phyloP scores from a whole-genome alignment of 2,329 filamentous ascomycete genomes.

The Saccharata proteae region DNA sequence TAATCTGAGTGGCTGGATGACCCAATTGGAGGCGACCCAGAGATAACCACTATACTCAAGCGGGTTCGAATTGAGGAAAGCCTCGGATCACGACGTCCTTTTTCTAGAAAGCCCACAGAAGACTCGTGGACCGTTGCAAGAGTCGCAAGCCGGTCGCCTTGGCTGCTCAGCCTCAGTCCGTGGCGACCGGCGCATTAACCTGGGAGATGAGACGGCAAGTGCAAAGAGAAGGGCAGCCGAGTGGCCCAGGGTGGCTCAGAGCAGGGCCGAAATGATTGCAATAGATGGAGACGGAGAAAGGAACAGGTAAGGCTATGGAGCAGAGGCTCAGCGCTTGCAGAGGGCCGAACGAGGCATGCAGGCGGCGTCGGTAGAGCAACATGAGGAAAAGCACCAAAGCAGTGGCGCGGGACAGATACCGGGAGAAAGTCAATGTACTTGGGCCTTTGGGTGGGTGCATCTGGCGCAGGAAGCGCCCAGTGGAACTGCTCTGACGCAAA shows the following conservation, averaged over 20 bases:
- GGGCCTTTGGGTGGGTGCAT: not conserved
- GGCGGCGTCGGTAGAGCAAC: no score
- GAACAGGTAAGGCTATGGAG: no score
- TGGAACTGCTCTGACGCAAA: conserved; percentile 18
- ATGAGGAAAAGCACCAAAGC: no score
- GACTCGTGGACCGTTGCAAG: conserved; percentile 30
- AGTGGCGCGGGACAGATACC: conserved; percentile 5
- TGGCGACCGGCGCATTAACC: no score
- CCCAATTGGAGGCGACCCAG: conserved; percentile 25
- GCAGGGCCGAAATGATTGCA: conserved; percentile 6
- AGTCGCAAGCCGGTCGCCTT: no score
- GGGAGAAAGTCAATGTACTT: not conserved
- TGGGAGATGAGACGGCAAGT: no score
- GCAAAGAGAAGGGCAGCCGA: no score
- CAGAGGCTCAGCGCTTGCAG: no score
- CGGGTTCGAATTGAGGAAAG: conserved; percentile 17
- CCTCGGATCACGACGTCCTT: conserved; percentile 14
- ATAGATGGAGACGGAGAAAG: no score
- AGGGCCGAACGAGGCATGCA: no score
- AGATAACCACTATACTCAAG: conserved; percentile 15
- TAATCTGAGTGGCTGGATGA: conserved; percentile 28
- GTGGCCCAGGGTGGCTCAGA: no score
- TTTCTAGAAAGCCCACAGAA: conserved; percentile 31
- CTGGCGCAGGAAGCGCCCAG: conserved; percentile 11
- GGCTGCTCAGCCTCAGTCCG: no score